Base-by-base conservation (phyloP, 768 basidiomycete genomes). In the Cytidiella melzeri region DNA sequence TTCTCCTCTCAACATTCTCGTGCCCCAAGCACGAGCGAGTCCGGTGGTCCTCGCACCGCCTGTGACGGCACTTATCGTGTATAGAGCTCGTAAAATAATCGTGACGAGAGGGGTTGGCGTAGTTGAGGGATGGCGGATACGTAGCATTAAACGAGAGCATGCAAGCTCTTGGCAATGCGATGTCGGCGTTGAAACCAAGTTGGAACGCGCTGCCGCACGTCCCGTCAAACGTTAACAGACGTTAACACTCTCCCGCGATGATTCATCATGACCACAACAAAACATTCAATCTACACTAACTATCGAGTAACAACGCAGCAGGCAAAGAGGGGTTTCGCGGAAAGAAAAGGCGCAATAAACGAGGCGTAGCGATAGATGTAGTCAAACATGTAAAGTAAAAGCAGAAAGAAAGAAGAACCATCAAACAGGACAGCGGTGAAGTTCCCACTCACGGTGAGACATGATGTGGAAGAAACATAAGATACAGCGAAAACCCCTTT, bases 1-100 rank as follows among this genome's bases (percentile, higher is more conserved):
- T 46, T 53, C 52, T 45, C 46, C 52, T 48, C 52, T 53, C 52
- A 40, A 53, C 52, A 53, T 53, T 53, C 48, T 53, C 44, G 52
- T 53, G 52, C 52, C 52, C 41, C 41, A 48, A 46, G 52, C 52
- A 53, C 52, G 52, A 48, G 52, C 36, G 43, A 53, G 19, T 46
- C 28, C 51, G 43, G 45, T 20, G 30, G 52, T 43, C 52, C 52
- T 43, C 47, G 52, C 43, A 39, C 41, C 39, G 47, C 43, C 37
- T 30, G 46, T 30, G 47, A 43, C 40, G 27, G 47, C 41, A 47
- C 30, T 37, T 48, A 48, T 53, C 52, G 52, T 53, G 45, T 44
- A 53, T 46, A 53, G 44, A 41, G 39, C 52, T 53, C 52, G 52
- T 53, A 46, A 44, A 43, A 48, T 12, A 48, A 53, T 53, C 47